Evolutionary conservation across 106 monocot genomes (phyloP).

Genomic region (Narthecium ossifragum): DNA sequence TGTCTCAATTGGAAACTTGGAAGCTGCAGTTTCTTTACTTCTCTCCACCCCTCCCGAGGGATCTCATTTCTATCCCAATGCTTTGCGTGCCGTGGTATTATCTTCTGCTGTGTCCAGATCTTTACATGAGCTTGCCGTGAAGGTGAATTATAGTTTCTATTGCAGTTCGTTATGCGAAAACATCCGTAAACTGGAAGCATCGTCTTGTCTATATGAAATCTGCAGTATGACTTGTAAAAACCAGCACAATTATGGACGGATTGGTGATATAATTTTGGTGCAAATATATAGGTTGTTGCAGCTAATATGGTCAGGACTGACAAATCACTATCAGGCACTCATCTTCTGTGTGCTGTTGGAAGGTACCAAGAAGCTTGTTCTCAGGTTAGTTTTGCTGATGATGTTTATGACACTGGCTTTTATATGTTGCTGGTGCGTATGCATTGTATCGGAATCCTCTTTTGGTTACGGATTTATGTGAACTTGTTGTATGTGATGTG

Average conservation of each 20-base stretch:
- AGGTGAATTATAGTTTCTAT: slow-evolving; percentile 28
- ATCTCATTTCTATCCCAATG: slow-evolving; percentile 89
- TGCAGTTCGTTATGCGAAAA: neutral
- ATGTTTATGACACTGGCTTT: too few relatives aligned
- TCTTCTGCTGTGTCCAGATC: slow-evolving; percentile 97
- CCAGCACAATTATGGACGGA: neutral
- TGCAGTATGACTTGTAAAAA: neutral
- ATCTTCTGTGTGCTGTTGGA: slow-evolving; percentile 98
- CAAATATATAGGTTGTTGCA: slow-evolving; percentile 68
- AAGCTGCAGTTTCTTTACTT: slow-evolving; percentile 87
- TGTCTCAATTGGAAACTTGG: slow-evolving; percentile 87
- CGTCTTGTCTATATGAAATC: neutral
- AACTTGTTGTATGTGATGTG: too few relatives aligned
- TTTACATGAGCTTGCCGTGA: slow-evolving; percentile 97
- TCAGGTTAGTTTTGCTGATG: too few relatives aligned
- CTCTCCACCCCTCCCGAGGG: slow-evolving; percentile 98
- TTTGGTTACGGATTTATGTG: too few relatives aligned
- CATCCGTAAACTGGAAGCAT: neutral
- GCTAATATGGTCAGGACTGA: slow-evolving; percentile 99
- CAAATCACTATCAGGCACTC: slow-evolving; percentile 84
- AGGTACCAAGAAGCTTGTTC: slow-evolving; percentile 98
- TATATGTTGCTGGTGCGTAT: too few relatives aligned
- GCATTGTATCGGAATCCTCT: too few relatives aligned
- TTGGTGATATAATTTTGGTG: too few relatives aligned
- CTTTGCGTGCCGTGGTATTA: slow-evolving; percentile 86